Evolutionary conservation across 768 basidiomycete species (phyloP), one percentile per base, ranked within the genome.

Genomic region (Pisolithus sp.): DNA sequence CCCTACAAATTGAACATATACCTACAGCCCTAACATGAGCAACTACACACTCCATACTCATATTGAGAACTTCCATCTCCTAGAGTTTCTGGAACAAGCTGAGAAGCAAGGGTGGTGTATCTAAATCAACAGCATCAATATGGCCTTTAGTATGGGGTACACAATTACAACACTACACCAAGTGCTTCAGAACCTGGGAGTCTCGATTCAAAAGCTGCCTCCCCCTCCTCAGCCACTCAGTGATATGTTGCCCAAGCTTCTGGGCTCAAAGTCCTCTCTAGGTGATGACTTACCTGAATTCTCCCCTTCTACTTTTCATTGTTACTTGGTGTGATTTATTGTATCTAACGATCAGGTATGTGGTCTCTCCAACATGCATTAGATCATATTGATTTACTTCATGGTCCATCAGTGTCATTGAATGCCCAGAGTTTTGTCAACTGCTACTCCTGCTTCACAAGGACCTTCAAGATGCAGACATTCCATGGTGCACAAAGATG

Each of bases 321-420:
- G 21, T 20, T 41, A 41, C n/a, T 18, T 41, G 10, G n/a, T 41
- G n/a, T 3, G 18, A 12, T 41, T 41, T 21, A 41, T 41, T 21
- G 2, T 41, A 10, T 20, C 18, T 20, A 18, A 41, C n/a, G n/a
- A 41, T 41, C 40, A 41, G 12, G 40, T 20, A 18, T 10, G n/a
- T 41, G 15, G 4, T 12, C 9, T 3, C 17, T 12, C 30, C 30
- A 30, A 18, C 40, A 20, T 18, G n/a, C 21, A 18, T 41, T 20
- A 5, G 10, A 18, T n/a, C 21, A 5, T 21, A 41, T 4, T 18
- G 21, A 41, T 21, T 21, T 20, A 7, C 21, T 18, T n/a, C 40
- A 41, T 34, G 66, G 65, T 62, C 65, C 4, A 57, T 67, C 18
- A 66, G 63, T 46, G 53, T 69, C 24, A 53, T 68, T 20, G 60